A percentile compares a stretch with the other conserved stretches of the same genome.
Evolutionary conservation across 129 eudicot genomes (phyloP).

Genomic region (Flaveria linearis): DNA sequence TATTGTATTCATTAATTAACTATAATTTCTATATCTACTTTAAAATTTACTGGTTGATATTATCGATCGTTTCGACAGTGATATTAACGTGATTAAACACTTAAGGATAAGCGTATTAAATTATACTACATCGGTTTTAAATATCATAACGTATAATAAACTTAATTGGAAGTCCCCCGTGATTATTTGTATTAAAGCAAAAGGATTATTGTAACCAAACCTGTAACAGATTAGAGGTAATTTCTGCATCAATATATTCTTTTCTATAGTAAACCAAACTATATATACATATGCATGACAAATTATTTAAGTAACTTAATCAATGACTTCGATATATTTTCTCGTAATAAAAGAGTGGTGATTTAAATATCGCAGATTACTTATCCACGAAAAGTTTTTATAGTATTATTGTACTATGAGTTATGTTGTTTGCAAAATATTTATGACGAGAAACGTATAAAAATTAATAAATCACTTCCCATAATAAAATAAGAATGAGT

Average conservation of each 20-base stretch:
- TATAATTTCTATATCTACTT: not conserved
- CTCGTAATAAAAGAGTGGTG: constrained; percentile 1
- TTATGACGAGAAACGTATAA: not conserved
- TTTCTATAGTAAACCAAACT: not conserved
- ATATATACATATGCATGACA: too few species aligned
- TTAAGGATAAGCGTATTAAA: too few species aligned
- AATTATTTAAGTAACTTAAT: not conserved
- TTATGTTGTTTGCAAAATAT: not conserved
- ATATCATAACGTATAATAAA: too few species aligned
- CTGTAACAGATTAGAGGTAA: not conserved
- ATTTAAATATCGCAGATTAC: not conserved
- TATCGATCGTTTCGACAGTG: too few species aligned
- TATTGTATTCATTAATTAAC: not conserved
- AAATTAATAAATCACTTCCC: not conserved
- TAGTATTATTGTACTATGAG: constrained; percentile 6
- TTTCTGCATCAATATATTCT: not conserved
- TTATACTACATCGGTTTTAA: too few species aligned
- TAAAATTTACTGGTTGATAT: too few species aligned
- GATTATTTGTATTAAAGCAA: not conserved
- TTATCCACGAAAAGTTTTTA: not conserved
- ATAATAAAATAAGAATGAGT: not conserved
- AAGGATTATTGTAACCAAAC: not conserved
- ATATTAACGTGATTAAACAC: too few species aligned
- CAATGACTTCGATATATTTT: not conserved
- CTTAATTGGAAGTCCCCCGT: too few species aligned